Base-by-base conservation (phyloP, 1,284 basidiomycete genomes). In the Sparassis latifolia region DNA sequence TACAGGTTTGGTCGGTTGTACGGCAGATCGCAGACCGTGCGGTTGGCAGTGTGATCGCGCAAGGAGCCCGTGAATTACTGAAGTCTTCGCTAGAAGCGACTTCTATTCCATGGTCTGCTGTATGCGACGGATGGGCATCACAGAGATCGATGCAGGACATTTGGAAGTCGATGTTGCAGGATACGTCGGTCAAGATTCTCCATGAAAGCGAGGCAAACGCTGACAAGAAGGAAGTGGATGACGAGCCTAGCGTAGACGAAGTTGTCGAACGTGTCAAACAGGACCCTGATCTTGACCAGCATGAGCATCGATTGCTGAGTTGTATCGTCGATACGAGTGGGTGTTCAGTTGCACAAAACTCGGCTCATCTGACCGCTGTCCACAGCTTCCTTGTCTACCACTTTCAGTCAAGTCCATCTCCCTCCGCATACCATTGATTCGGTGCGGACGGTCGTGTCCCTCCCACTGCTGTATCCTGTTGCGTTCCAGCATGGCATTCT, bases 401-500 rank as follows among this genome's bases (percentile, higher is more conserved):
- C 86, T 0, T 95, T 95, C 67, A 73, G 74, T 46, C 86, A 93
- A 58, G 92, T 95, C n/a, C 90, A 94, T 65, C 77, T 96, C 33
- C 91, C 92, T 10, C 67, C 79, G 20, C 83, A 86, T 61, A 94
- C 91, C 0, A 87, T 94, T 48, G 92, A 96, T 65, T 86, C 89
- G 10, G 84, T 95, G 39, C 80, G 92, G 56, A 92, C 90, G 0
- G 86, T 97, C 60, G 92, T 97, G 20, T 95, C 92, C 2, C 71
- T 98, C 30, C 95, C 95, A 1, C 72, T 98, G 38, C 77, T 98
- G 33, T 86, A 94, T 63, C 95, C 95, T 2, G 77, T 83, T 45
- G 92, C 95, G 2, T 98, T 97, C 73, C 80, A 86, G 62, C 84
- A 85, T 63, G 94, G 95, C 47, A 89, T 98, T 50, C 74, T 97